phyloP scores from a whole-genome alignment of 2,329 filamentous ascomycete species.

The Apiospora phragmitis region DNA sequence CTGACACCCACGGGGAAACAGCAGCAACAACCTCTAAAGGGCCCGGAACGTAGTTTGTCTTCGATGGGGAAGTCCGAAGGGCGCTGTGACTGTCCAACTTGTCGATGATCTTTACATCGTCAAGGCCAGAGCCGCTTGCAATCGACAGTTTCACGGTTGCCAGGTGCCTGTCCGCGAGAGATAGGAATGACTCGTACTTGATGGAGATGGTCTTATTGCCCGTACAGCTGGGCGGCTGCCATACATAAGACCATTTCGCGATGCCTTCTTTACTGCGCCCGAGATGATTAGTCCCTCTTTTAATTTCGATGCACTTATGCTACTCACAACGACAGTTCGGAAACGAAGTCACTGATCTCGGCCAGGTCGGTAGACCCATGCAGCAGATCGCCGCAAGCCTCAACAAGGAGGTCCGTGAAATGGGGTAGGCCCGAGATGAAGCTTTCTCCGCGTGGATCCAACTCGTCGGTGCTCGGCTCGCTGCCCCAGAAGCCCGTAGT shows the following conservation, averaged over 20 bases:
- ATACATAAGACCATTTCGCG: conserved; percentile 2
- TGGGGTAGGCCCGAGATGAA: conserved; percentile 6
- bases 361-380: conserved; percentile 1
- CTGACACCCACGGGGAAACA: neutral
- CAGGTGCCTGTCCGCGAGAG: neutral
- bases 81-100: conserved; percentile 1
- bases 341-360: neutral
- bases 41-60: neutral
- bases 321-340: conserved; percentile 5
- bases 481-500: conserved; percentile 5
- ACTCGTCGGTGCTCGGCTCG: neutral
- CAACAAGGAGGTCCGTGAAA: conserved; percentile 10
- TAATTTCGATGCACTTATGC: too few species aligned
- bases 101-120: conserved; percentile 1
- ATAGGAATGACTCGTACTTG: conserved; percentile 8
- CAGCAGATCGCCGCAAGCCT: neutral
- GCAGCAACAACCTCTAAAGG: neutral
- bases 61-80: neutral
- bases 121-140: neutral
- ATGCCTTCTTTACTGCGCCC: neutral
- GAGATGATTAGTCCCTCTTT: neutral
- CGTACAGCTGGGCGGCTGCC: neutral
- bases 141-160: neutral
- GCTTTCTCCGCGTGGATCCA: conserved; percentile 9
- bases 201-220: neutral